A percentile compares a stretch with the other conserved stretches of the same genome.
phyloP scores from a whole-genome alignment of 2,329 filamentous ascomycete species.

The Diaporthe sp. region DNA sequence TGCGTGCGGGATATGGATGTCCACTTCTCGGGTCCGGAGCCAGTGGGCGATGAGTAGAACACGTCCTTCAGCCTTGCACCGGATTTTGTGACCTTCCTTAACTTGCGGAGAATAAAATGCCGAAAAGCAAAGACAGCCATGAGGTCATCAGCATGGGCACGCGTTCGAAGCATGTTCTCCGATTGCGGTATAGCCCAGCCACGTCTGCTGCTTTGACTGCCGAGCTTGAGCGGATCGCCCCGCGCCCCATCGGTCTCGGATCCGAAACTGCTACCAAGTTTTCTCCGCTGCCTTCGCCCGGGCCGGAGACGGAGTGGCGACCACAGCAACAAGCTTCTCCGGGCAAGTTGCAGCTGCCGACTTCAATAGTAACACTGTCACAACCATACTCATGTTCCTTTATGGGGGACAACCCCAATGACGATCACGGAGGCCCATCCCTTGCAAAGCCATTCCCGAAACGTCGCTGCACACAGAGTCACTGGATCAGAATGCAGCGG shows the following conservation, averaged over 20 bases:
- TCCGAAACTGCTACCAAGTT: background rate
- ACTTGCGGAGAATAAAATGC: constrained; percentile 12
- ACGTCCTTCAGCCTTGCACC: background rate
- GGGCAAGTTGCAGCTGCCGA: background rate
- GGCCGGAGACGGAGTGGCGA: background rate
- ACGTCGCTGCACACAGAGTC: background rate
- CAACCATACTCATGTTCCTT: background rate
- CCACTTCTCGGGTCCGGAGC: background rate
- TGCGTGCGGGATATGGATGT: background rate
- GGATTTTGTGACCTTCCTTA: background rate
- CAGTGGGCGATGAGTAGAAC: background rate
- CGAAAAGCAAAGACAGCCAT: background rate
- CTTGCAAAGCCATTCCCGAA: background rate
- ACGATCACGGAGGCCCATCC: background rate
- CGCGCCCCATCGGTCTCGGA: constrained; percentile 7
- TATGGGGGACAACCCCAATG: background rate
- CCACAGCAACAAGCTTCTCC: background rate
- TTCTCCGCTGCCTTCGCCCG: background rate
- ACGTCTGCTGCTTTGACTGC: background rate
- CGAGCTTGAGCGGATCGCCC: background rate
- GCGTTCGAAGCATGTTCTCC: constrained; percentile 9
- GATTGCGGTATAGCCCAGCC: background rate
- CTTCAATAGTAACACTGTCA: background rate
- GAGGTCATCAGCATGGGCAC: constrained; percentile 13
- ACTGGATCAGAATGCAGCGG: background rate